phyloP scores from a whole-genome alignment of 2,329 filamentous ascomycete genomes.

The Aspergillus brasiliensis region DNA sequence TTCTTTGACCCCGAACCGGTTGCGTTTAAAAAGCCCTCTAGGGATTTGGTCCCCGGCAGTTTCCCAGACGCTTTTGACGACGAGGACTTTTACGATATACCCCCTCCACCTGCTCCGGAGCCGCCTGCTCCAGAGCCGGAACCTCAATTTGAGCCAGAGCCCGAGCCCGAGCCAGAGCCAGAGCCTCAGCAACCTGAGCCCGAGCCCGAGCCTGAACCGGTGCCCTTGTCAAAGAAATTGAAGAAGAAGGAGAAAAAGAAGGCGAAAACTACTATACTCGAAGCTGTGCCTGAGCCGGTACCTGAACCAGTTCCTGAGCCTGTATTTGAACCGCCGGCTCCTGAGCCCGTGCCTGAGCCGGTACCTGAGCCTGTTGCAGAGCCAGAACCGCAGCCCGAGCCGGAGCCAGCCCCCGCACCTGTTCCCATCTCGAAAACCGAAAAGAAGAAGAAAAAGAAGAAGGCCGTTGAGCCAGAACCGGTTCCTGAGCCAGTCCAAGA shows the following conservation, averaged over 20 bases:
- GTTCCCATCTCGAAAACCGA: slow-evolving; percentile 30
- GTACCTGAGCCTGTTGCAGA: slow-evolving; percentile 28
- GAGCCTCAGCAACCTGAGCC: slow-evolving; percentile 21
- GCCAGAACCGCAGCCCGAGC: slow-evolving; percentile 23
- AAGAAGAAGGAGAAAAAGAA: slow-evolving; percentile 25
- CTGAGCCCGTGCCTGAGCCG: slow-evolving; percentile 30
- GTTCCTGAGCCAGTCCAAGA: slow-evolving; percentile 32
- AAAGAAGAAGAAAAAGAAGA: slow-evolving; percentile 33
- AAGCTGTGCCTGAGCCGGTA: slow-evolving; percentile 20
- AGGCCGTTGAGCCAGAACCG: slow-evolving; percentile 34
- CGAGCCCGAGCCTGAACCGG: slow-evolving; percentile 34
- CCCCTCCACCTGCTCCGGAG: slow-evolving; percentile 26
- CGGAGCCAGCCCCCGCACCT: slow-evolving; percentile 21
- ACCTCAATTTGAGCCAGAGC: slow-evolving; percentile 20
- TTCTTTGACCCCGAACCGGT: slow-evolving; percentile 23
- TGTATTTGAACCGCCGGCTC: slow-evolving; percentile 25
- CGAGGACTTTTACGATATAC: slow-evolving; percentile 35
- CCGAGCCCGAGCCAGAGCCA: slow-evolving; percentile 15
- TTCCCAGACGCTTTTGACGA: slow-evolving; percentile 58
- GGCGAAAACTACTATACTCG: slow-evolving; percentile 15
- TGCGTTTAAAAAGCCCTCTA: slow-evolving; percentile 39
- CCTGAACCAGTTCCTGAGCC: slow-evolving; percentile 34
- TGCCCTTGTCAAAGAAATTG: slow-evolving; percentile 24
- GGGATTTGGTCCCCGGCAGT: slow-evolving; percentile 56
- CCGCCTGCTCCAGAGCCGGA: slow-evolving; percentile 22